Evolutionary conservation across 495 filamentous ascomycete species (phyloP).

Genomic region (Podospora anserina): DNA sequence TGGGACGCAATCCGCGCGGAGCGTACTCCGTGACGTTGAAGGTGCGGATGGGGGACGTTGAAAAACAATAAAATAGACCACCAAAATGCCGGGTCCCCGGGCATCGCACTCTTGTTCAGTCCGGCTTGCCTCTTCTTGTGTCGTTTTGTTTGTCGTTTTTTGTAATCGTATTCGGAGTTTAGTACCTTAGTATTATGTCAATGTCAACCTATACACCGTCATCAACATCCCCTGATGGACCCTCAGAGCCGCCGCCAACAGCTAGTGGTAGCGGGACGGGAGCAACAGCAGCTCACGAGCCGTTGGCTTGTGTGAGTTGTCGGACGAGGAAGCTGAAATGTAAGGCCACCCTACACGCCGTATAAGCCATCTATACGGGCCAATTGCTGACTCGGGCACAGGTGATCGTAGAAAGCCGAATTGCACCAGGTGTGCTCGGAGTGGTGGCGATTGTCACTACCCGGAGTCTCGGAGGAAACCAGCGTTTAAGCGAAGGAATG

Average conservation of each 20-base stretch:
- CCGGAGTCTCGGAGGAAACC: slow-evolving; percentile 84
- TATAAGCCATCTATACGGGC: neutral
- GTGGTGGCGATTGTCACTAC: slow-evolving; percentile 72
- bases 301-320: slow-evolving; percentile 55
- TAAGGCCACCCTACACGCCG: slow-evolving; percentile 17
- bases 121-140: slow-evolving; percentile 15
- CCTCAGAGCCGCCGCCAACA: neutral
- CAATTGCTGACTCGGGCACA: slow-evolving; percentile 20
- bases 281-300: slow-evolving; percentile 21
- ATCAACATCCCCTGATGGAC: neutral
- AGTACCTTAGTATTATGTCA: slow-evolving; percentile 13
- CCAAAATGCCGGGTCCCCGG: neutral
- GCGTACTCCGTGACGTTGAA: neutral
- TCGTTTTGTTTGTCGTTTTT: neutral
- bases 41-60: neutral
- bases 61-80: slow-evolving; percentile 12
- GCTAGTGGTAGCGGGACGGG: neutral
- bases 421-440: slow-evolving; percentile 68
- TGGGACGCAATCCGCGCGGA: neutral
- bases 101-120: slow-evolving; percentile 8
- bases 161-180: slow-evolving; percentile 2
- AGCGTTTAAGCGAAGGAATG: slow-evolving; percentile 82
- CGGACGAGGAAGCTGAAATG: slow-evolving; percentile 64
- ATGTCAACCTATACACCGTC: slow-evolving; percentile 13
- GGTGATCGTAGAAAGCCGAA: slow-evolving; percentile 61